A percentile compares a stretch with the other conserved stretches of the same genome.
Evolutionary conservation across 208 protist genomes (phyloP).

Genomic region (Tritrichomonas foetus): DNA sequence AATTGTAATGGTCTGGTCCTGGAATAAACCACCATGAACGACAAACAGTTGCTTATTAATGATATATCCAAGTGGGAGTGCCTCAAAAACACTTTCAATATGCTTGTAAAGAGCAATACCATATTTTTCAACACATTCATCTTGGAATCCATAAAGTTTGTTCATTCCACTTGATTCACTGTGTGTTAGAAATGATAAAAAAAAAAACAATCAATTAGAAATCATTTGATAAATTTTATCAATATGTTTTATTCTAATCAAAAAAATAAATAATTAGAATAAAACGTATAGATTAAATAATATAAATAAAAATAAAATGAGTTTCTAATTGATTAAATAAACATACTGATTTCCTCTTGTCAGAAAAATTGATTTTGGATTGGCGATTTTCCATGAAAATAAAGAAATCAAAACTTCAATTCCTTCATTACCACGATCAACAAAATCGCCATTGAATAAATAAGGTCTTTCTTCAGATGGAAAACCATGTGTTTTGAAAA

Average conservation of each 20-base stretch:
- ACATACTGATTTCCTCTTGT: conserved; percentile 30
- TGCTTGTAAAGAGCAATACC: not conserved
- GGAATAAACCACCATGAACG: conserved; percentile 28
- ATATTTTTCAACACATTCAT: not conserved
- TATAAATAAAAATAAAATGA: too few species aligned
- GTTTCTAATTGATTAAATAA: too few species aligned
- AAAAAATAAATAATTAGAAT: too few species aligned
- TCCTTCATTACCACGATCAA: not conserved
- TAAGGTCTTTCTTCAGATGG: conserved; percentile 20
- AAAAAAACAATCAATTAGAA: too few species aligned
- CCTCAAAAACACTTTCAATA: not conserved
- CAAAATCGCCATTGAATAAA: conserved; percentile 39
- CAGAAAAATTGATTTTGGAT: not conserved
- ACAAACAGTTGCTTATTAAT: not conserved
- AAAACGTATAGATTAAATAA: too few species aligned
- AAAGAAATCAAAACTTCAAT: not conserved
- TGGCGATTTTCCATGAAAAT: not conserved
- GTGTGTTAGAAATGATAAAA: too few species aligned
- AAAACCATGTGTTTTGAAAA: conserved; percentile 1
- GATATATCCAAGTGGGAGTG: not conserved
- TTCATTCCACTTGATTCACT: conserved; percentile 16
- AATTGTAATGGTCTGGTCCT: not conserved
- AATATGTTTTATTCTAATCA: too few species aligned
- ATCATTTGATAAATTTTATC: too few species aligned
- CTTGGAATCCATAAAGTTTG: conserved; percentile 5